Base-by-base conservation (phyloP, 768 basidiomycete species). In the Trametes cingulata region DNA sequence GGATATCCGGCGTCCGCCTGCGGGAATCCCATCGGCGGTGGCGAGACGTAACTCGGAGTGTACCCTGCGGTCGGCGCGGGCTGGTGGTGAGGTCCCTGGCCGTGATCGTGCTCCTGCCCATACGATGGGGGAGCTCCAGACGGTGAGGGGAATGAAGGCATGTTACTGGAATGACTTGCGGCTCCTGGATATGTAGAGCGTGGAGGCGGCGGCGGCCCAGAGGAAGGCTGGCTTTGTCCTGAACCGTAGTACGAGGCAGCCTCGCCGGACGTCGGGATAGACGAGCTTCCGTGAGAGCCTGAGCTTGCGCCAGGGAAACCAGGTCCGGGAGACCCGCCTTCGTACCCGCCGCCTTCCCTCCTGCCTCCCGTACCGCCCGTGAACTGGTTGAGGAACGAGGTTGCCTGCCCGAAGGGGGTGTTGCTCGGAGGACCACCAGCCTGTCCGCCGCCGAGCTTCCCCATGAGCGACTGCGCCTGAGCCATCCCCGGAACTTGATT, bases 401-500 rank as follows among this genome's bases (percentile, higher is more conserved):
- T n/a, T 25, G 46, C 56, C 19, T 56, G 53, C 20, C 55, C 41
- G 22, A 54, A 56, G 3, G 55, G 55, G 10, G 47, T 48, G 22
- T 47, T 41, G 36, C 48, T 14, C 22, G 37, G 25, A 12, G 47
- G 58, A 1, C 42, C 41, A 8, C 43, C 56, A 4, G 41, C 55
- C 20, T 7, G 33, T 22, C 59, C 47, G 25, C 51, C 33, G 25
- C 50, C 43, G 8, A 64, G 35, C 56, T 62, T 66, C n/a, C 56
- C 56, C 12, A 60, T 47, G 42, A 65, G 46, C 17, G 64, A 55
- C 43, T 56, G 51, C n/a, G 65, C 61, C 36, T 60, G 59, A 10
- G 61, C 15, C 15, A 63, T 25, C 19, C 65, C 65, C 10, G 65
- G 65, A 13, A 66, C 62, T 25, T 58, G 58, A 20, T 53, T 56